A percentile compares a stretch with the other conserved stretches of the same genome.
These are phyloP conservation scores for Zygotorulaspora florentina DNA, from an alignment of 805 yeast genomes.

Conservation along the genomic window DNA sequence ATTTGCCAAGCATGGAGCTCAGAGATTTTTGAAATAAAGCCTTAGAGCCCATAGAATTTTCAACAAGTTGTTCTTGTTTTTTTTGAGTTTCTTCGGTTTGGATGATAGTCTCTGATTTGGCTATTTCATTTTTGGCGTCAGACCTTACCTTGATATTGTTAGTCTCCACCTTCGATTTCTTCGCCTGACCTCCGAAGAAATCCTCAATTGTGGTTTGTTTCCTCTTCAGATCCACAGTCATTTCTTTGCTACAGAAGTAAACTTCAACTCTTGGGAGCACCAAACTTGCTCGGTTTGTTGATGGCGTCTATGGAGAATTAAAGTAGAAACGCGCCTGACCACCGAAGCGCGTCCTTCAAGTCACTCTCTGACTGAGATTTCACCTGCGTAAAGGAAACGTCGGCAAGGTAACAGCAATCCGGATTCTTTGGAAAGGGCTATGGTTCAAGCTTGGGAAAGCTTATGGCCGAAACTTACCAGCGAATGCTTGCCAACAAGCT, in stretches of 20 bases:
- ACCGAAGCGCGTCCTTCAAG: too few relatives aligned
- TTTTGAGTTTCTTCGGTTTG: not conserved
- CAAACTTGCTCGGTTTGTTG: not conserved
- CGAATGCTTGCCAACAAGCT: too few relatives aligned
- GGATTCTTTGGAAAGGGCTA: too few relatives aligned
- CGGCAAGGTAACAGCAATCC: too few relatives aligned
- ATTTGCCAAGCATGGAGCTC: slow-evolving; percentile 16
- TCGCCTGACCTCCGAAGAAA: slow-evolving; percentile 13
- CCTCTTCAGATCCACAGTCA: slow-evolving; percentile 15
- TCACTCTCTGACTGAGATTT: too few relatives aligned
- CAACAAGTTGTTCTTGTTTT: not conserved
- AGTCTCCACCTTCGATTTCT: slow-evolving; percentile 10
- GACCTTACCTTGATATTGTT: not conserved
- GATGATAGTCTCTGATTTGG: not conserved
- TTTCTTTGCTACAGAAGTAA: not conserved
- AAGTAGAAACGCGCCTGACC: too few relatives aligned
- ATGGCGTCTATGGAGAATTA: too few relatives aligned
- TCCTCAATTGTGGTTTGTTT: slow-evolving; percentile 17
- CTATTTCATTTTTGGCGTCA: slow-evolving; percentile 9
- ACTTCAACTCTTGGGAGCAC: not conserved
- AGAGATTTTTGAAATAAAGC: slow-evolving; percentile 11
- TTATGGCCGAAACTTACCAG: too few relatives aligned
- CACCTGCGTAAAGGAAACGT: too few relatives aligned
- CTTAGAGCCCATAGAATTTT: slow-evolving; percentile 2
- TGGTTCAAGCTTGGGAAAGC: too few relatives aligned